Evolutionary conservation across 257 asterid genomes (phyloP).

Genomic region (Penstemon barbatus): DNA sequence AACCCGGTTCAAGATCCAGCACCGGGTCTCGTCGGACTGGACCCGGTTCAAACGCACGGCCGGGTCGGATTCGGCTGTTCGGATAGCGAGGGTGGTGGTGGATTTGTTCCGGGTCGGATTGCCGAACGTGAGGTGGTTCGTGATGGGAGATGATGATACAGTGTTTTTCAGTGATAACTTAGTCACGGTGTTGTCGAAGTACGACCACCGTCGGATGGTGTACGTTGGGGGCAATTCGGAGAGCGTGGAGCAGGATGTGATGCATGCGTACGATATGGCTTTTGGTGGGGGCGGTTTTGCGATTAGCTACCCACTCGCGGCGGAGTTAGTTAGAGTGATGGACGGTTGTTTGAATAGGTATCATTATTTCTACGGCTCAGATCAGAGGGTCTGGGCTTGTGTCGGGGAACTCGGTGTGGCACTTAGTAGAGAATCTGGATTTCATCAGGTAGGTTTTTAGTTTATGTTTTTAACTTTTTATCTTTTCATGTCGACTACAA

Average conservation of each 20-base stretch:
- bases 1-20: conserved; percentile 37
- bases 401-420: conserved; percentile 73
- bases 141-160: conserved; percentile 97
- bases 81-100: conserved; percentile 70
- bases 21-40: conserved; percentile 79
- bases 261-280: conserved; percentile 88
- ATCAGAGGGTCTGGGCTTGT: conserved; percentile 92
- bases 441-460: conserved; percentile 66
- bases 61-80: conserved; percentile 64
- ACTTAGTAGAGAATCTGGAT: conserved; percentile 70
- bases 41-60: conserved; percentile 40
- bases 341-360: conserved; percentile 79
- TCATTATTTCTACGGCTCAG: conserved; percentile 81
- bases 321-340: conserved; percentile 46
- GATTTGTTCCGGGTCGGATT: conserved; percentile 65
- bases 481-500: too few species aligned
- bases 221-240: conserved; percentile 87
- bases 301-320: conserved; percentile 75
- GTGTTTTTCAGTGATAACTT: conserved; percentile 76
- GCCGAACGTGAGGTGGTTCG: conserved; percentile 80
- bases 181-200: conserved; percentile 62
- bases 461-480: too few species aligned
- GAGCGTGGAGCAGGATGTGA: conserved; percentile 79
- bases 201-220: conserved; percentile 74
- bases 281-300: conserved; percentile 96